These are phyloP conservation scores for Arctium lappa DNA, from an alignment of 129 eudicot species.

Conservation along the genomic window DNA sequence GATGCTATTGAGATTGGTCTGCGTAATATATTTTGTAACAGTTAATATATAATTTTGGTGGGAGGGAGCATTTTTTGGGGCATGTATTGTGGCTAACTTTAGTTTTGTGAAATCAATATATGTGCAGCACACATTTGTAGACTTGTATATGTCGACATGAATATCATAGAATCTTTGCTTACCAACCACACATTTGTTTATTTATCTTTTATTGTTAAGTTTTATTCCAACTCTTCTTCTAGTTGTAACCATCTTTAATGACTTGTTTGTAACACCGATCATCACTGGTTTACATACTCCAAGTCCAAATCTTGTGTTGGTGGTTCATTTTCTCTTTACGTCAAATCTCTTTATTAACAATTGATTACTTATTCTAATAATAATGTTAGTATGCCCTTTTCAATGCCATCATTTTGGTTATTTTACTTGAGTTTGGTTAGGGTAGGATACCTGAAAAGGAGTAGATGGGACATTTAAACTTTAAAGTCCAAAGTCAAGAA, in stretches of 20 bases:
- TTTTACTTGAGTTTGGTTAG: not conserved
- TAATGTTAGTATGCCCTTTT: not conserved
- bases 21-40: not conserved
- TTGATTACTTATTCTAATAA: not conserved
- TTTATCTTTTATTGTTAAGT: not conserved
- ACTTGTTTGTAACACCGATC: not conserved
- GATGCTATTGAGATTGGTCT: not conserved
- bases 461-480: not conserved
- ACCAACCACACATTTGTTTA: conserved; percentile 16
- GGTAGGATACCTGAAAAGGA: not conserved
- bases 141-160: not conserved
- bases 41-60: not conserved
- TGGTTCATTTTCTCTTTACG: not conserved
- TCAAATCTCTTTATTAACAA: not conserved
- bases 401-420: not conserved
- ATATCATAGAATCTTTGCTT: conserved; percentile 1
- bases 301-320: not conserved
- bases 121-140: conserved; percentile 17
- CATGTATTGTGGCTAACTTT: not conserved
- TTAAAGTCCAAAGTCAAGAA: not conserved
- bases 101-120: not conserved
- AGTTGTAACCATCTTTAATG: not conserved
- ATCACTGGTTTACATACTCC: not conserved
- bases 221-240: not conserved
- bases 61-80: not conserved